Evolutionary conservation across 2,329 filamentous ascomycete genomes (phyloP), one percentile per base, ranked within the genome.

Genomic region (Dothidotthia symphoricarpi): DNA sequence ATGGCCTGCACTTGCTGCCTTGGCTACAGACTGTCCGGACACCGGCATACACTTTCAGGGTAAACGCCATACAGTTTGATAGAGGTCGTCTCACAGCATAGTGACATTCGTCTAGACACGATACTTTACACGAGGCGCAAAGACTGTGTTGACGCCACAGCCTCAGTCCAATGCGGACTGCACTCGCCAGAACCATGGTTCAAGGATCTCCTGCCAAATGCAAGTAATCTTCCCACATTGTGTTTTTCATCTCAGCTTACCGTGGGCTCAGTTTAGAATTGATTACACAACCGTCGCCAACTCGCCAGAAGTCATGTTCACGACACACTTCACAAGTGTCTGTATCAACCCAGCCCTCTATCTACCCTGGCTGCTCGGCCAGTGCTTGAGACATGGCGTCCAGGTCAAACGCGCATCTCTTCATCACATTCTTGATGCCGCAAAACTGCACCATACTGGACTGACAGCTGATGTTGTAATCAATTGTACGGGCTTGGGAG

Each of bases 21-120:
- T 31, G 14, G 29, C 29, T 8, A 31, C 5, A 16, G 16, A 19
- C 29, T 19, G 16, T 19, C 29, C 29, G 14, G 29, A 31, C n/a
- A 19, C 29, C 29, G 29, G 29, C 29, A 19, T 31, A 16, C 29
- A 31, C 29, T 31, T 31, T 31, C 29, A 31, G 16, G 29, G 29
- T 31, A 19, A 16, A 19, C 16, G 29, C 29, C 6, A 31, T 31
- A 6, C 16, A 31, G 29, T 19, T 31, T 31, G 29, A 16, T 16
- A 16, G 29, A 31, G n/a, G 29, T 19, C 6, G 29, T 16, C 29
- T 31, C 9, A 31, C 29, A 15, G 16, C 29, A 16, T 31, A 28
- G 26, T 19, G 16, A 19, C 14, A 31, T 31, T 16, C 14, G 29
- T 31, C 29, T 28, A 31, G 14, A 31, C 29, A 31, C 29, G 26